Base-by-base conservation (phyloP, 2,329 filamentous ascomycete genomes). In the Dactylella cylindrospora region DNA sequence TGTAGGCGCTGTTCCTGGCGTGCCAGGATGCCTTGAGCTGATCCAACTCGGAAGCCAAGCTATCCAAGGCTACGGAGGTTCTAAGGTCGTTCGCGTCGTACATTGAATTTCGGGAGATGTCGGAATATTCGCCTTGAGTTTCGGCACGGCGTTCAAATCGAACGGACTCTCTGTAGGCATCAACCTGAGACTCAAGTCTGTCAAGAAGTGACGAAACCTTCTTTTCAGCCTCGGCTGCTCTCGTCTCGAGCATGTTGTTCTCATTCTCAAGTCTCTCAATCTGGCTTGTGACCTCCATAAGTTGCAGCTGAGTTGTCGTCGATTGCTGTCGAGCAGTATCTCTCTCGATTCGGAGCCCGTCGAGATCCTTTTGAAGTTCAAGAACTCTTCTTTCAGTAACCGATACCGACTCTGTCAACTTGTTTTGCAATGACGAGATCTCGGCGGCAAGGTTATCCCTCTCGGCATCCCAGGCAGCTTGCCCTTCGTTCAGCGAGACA, bases 201-300 rank as follows among this genome's bases (percentile, higher is more conserved):
- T 97, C 90, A 9, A 98, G 83, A 43, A 98, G 82, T 70, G 95
- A 81, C 25, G 88, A 88, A 17, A 98, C 93, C 70, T 95, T 95
- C 66, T 88, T 84, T 75, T 98, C 93, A 1, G 93, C 93, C 72
- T 96, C 91, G 45, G 82, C 79, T 4, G 90, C 91, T 35, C 91
- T 86, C 68, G 83, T 83, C 72, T 97, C 90, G 2, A 98, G 81
- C 28, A 85, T 76, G 0, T 76, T 74, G 69, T 97, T 95, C 73
- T 96, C 90, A 49, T 84, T 80, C 69, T 90, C 88, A 26, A 97
- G 78, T 66, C 88, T 81, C 65, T 94, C 86, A 20, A 97, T 76
- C 61, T 86, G 80, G 52, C 76, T 75, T 55, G 76, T 74, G 2
- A 77, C 73, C 43, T 81, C 76, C 57, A 82, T 78, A 50, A 80